Percentiles rank a stretch among this genome's conserved stretches.
phyloP scores from a whole-genome alignment of 2,329 filamentous ascomycete genomes.

The Chaetomiaceae sp. region DNA sequence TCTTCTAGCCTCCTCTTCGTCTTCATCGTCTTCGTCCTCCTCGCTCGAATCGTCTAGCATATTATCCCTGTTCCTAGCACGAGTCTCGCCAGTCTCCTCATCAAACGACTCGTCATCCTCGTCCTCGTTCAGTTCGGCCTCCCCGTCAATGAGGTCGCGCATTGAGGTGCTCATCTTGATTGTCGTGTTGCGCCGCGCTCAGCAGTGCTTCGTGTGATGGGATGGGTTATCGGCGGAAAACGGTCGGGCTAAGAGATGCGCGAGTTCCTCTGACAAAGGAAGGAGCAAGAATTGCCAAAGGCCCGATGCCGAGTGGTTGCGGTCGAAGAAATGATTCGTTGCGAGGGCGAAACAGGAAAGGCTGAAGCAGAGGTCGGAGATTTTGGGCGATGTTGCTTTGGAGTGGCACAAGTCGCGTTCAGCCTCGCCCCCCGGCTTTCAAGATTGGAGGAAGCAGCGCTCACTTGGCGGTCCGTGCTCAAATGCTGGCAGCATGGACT shows the following conservation, averaged over 20 bases:
- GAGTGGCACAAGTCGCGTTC: slow-evolving; percentile 4
- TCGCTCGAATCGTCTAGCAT: slow-evolving; percentile 80
- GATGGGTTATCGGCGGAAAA: not conserved
- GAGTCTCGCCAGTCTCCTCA: slow-evolving; percentile 63
- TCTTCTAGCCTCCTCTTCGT: slow-evolving; percentile 76
- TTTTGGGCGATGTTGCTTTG: slow-evolving; percentile 7
- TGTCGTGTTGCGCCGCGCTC: not conserved
- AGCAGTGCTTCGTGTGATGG: not conserved
- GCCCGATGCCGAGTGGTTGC: not conserved
- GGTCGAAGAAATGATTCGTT: slow-evolving; percentile 8
- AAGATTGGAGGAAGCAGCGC: not conserved
- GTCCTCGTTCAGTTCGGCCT: slow-evolving; percentile 81
- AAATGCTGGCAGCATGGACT: no score
- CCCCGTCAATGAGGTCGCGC: slow-evolving; percentile 68
- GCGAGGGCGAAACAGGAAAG: not conserved
- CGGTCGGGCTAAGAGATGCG: not conserved
- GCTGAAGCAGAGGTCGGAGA: slow-evolving; percentile 9
- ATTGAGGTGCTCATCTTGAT: slow-evolving; percentile 58
- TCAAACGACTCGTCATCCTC: slow-evolving; percentile 81
- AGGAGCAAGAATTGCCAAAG: not conserved
- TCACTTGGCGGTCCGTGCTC: slow-evolving; percentile 4
- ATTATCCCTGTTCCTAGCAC: slow-evolving; percentile 38
- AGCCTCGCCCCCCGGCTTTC: slow-evolving; percentile 16
- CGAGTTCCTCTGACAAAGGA: not conserved
- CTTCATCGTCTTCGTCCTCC: slow-evolving; percentile 88